Base-by-base conservation (phyloP, 2,329 filamentous ascomycete species). In the Cladophialophora chaetospira region DNA sequence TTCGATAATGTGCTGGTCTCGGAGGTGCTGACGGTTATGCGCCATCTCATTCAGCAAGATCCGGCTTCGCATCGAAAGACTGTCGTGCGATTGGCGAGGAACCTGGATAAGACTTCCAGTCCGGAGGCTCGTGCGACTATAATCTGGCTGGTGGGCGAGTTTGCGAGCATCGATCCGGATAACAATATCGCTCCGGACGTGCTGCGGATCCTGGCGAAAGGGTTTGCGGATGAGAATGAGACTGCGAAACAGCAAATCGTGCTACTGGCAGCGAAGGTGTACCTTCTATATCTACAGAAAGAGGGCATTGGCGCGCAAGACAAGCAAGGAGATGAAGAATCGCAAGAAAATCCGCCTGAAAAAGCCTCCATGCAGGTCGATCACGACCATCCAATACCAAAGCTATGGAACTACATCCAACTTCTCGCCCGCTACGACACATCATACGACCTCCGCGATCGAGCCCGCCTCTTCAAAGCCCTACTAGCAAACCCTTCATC, bases 141-240 rank as follows among this genome's bases (percentile, higher is more conserved):
- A 62, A 88, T 99, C 65, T 99, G 94, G 94, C 83, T 99, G 0
- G 92, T 97, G 0, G 94, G 94, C 43, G 94, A 99, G 72, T 97
- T 95, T 66, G 85, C 93, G 0, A 90, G 91, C 0, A 73, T 88
- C 2, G 85, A 91, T 54, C 83, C 87, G 8, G 87, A 92, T 58
- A 87, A 94, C 69, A 96, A 95, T 67, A 93, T 99, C 60, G 94
- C 94, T 0, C 87, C 93, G 0, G 94, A 99, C 68, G 91, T 97
- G 5, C 77, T 97, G 29, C 85, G 94, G 5, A 93, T 97, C 40
- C 76, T 99, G 2, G 82, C 91, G 42, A 93, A 91, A 70, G 88
- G 87, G 15, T 99, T 97, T 68, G 79, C 86, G 1, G 85, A 86
- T 60, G 94, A 99, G 73, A 86, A 86, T 1, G 91, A 97, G 69